Base-by-base conservation (phyloP, 768 basidiomycete species). In the Trametes elegans region DNA sequence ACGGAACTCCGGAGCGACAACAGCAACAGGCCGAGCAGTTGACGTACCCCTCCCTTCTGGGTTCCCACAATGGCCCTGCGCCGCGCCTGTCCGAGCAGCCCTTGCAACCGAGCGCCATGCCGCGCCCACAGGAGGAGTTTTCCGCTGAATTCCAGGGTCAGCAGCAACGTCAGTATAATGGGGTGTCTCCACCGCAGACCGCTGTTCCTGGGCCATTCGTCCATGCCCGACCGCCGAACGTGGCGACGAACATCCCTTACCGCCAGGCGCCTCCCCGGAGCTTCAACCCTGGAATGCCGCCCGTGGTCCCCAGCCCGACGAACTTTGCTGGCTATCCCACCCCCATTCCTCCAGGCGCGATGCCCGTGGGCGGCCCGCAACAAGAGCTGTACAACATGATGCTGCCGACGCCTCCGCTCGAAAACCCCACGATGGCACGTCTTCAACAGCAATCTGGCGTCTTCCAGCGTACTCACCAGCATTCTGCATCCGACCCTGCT, bases 341-440 rank as follows among this genome's bases (percentile, higher is more conserved):
- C 72, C 53, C 87, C 36, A 73, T 75, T 34, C 84, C 87, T 63
- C 78, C 82, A n/a, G 74, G 84, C 14, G 85, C 87, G 59, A 77
- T 89, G 51, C 84, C 87, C 10, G 73, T 90, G 49, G 86, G 84
- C 55, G 87, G 80, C 64, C 63, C 61, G 45, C 79, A 87, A 26
- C 88, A 90, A 62, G 88, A 89, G 63, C 64, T 90, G 49, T 90
- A 90, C 63, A 88, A 90, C 64, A 87, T 89, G 85, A 87, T 90
- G 80, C 71, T 83, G 43, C 80, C 81, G 36, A 78, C 73, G 24
- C 70, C 76, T 29, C 74, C 79, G 51, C 67, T 86, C 58, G 76
- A 75, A 57, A 82, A 78, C 65, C 79, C 85, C 31, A 80, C 87
- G 28, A 83, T 88, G 53, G 77, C 82, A 46, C 88, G 88, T 60